A percentile compares a stretch with the other conserved stretches of the same genome.
phyloP scores from a whole-genome alignment of 176 grass and related monocot genomes.

The Carex parvula region DNA sequence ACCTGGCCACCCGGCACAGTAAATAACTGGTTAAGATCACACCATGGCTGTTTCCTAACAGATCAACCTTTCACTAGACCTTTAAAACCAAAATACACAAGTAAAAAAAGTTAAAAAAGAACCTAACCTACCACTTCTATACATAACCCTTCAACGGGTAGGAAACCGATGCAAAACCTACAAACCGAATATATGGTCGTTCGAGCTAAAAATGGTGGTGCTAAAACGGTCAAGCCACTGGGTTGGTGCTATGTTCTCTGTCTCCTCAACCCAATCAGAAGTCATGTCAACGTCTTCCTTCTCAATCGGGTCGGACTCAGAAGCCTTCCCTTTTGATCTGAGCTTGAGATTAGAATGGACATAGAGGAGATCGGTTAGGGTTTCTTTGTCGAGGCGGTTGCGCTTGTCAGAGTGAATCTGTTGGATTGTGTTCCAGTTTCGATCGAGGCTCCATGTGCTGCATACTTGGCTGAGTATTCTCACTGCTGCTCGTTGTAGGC shows the following conservation, averaged over 20 bases:
- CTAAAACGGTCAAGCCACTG: constrained; percentile 91
- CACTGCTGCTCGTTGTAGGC: constrained; percentile 63
- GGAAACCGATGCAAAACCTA: constrained; percentile 16
- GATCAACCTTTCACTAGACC: neutral
- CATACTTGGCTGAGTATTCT: constrained; percentile 94
- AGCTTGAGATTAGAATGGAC: constrained; percentile 88
- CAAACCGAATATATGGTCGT: constrained; percentile 70
- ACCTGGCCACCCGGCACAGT: neutral
- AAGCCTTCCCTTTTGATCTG: constrained; percentile 45
- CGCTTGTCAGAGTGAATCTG: constrained; percentile 76
- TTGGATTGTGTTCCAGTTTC: constrained; percentile 68
- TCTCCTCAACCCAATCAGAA: constrained; percentile 85
- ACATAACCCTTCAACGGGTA: neutral
- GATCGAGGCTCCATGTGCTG: constrained; percentile 66
- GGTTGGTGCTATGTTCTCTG: constrained; percentile 51
- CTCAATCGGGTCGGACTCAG: constrained; percentile 54
- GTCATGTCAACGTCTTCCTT: constrained; percentile 72
- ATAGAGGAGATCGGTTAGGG: constrained; percentile 61
- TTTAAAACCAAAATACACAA: neutral
- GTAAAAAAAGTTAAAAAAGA: neutral
- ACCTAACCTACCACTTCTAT: neutral
- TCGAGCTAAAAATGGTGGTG: constrained; percentile 51
- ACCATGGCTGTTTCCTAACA: neutral
- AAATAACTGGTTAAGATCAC: neutral
- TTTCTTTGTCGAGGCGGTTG: constrained; percentile 76